Evolutionary conservation across 768 basidiomycete species (phyloP).

Genomic region (Astraeus odoratus): DNA sequence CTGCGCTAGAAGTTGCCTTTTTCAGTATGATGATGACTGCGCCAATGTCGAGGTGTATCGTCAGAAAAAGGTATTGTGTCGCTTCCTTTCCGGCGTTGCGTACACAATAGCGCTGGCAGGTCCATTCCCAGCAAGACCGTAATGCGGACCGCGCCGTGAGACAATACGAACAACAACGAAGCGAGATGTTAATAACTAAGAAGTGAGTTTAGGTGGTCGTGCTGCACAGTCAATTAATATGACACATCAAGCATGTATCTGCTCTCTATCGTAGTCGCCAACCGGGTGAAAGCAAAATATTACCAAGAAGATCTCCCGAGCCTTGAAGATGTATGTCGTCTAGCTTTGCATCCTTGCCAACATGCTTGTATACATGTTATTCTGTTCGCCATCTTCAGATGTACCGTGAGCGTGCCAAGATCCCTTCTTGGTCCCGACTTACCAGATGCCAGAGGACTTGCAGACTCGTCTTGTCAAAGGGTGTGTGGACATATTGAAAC

Average conservation of each 20-base stretch:
- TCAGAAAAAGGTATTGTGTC: conserved; percentile 60
- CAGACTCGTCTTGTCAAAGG: conserved; percentile 56
- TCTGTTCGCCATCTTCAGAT: conserved; percentile 56
- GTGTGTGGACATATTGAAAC: conserved; percentile 47
- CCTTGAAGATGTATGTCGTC: conserved; percentile 70
- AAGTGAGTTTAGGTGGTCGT: conserved; percentile 43
- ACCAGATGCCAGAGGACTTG: conserved; percentile 46
- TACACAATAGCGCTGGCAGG: conserved; percentile 33
- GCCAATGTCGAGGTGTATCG: conserved; percentile 62
- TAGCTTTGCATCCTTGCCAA: too few species aligned
- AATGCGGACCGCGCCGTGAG: conserved; percentile 68
- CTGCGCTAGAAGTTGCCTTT: conserved; percentile 7
- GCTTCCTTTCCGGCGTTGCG: background rate
- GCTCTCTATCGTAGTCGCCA: conserved; percentile 63
- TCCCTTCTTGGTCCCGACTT: background rate
- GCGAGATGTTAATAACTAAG: conserved; percentile 78
- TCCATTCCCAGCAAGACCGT: conserved; percentile 61
- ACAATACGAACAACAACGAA: conserved; percentile 69
- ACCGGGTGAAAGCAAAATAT: conserved; percentile 62
- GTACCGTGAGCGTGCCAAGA: conserved; percentile 44
- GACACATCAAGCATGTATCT: conserved; percentile 49
- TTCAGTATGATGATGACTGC: conserved; percentile 77
- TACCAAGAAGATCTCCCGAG: conserved; percentile 62
- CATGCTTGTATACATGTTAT: too few species aligned
- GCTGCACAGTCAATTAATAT: background rate